Evolutionary conservation across 148 eudicot species (phyloP).

Genomic region (Linanthus parryae): DNA sequence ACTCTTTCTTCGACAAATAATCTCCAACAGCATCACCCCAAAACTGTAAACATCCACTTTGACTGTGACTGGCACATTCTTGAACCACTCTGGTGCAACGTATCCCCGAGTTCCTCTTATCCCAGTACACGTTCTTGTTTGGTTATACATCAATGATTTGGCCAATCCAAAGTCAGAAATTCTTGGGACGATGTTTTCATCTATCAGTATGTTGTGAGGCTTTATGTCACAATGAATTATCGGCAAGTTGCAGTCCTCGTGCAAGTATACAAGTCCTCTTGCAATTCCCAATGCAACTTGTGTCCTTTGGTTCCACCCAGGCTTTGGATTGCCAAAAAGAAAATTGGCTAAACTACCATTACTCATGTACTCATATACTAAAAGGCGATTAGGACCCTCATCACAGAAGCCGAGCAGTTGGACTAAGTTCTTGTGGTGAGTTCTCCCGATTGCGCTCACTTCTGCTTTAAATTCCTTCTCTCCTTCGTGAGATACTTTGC

Average conservation of each 20-base stretch:
- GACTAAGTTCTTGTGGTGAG: slow-evolving; percentile 14
- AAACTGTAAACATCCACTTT: slow-evolving; percentile 16
- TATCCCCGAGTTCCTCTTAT: slow-evolving; percentile 19
- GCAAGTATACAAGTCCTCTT: slow-evolving; percentile 16
- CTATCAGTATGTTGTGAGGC: slow-evolving; percentile 13
- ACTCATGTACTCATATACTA: slow-evolving; percentile 14
- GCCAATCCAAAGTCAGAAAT: slow-evolving; percentile 15
- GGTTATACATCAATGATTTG: slow-evolving; percentile 1
- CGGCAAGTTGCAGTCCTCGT: slow-evolving; percentile 12
- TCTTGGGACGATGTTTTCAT: background rate
- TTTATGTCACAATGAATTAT: slow-evolving; percentile 15
- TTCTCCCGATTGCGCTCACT: slow-evolving; percentile 10
- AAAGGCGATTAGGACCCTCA: slow-evolving; percentile 10
- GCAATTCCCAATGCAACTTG: slow-evolving; percentile 13
- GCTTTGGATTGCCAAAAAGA: slow-evolving; percentile 5
- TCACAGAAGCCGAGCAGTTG: slow-evolving; percentile 11
- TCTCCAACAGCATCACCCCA: slow-evolving; percentile 11
- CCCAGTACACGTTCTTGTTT: slow-evolving; percentile 3
- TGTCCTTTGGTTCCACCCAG: slow-evolving; percentile 5
- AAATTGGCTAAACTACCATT: slow-evolving; percentile 9
- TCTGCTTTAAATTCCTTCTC: slow-evolving; percentile 16
- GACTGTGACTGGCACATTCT: slow-evolving; percentile 2
- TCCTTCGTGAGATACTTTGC: slow-evolving; percentile 9
- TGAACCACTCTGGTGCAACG: slow-evolving; percentile 17
- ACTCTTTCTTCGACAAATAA: slow-evolving; percentile 11